phyloP scores from a whole-genome alignment of 108 stramenopile genomes.

The Cyclotella cryptica region DNA sequence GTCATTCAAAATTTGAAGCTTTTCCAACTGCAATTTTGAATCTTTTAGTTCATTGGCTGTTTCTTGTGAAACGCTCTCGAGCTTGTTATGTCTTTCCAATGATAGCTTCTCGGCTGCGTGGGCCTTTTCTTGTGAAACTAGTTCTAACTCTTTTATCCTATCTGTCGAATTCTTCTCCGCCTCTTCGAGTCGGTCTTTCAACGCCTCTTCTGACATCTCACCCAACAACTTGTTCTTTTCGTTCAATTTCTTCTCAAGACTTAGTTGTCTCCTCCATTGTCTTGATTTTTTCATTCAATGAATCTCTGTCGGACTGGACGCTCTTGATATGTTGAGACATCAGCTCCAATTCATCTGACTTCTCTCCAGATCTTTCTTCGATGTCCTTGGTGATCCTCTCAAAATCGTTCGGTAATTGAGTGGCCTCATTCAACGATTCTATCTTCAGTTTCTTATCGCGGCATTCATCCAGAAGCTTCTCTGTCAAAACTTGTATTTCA shows the following conservation, averaged over 20 bases:
- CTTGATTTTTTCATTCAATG: constrained; percentile 6
- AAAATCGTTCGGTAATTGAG: constrained; percentile 9
- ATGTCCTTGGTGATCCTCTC: constrained; percentile 20
- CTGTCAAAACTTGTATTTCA: constrained; percentile 19
- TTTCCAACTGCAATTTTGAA: background rate
- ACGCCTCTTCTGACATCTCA: constrained; percentile 13
- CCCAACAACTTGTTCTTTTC: constrained; percentile 1
- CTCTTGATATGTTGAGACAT: background rate
- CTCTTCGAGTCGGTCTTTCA: background rate
- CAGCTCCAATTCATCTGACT: background rate
- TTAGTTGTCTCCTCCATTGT: constrained; percentile 9
- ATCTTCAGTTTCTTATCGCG: constrained; percentile 10
- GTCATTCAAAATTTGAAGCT: background rate
- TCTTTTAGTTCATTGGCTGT: background rate
- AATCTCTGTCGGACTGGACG: constrained; percentile 17
- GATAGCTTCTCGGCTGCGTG: background rate
- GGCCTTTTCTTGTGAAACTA: background rate
- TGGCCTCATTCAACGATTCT: constrained; percentile 36
- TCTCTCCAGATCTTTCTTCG: constrained; percentile 9
- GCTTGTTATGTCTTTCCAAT: background rate
- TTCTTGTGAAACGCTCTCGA: background rate
- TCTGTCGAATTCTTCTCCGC: constrained; percentile 1
- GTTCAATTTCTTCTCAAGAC: background rate
- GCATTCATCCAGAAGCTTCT: constrained; percentile 17
- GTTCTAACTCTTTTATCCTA: constrained; percentile 4